These are phyloP conservation scores for Pichia cephalocereana DNA, from an alignment of 805 yeast genomes.

Conservation along the genomic window DNA sequence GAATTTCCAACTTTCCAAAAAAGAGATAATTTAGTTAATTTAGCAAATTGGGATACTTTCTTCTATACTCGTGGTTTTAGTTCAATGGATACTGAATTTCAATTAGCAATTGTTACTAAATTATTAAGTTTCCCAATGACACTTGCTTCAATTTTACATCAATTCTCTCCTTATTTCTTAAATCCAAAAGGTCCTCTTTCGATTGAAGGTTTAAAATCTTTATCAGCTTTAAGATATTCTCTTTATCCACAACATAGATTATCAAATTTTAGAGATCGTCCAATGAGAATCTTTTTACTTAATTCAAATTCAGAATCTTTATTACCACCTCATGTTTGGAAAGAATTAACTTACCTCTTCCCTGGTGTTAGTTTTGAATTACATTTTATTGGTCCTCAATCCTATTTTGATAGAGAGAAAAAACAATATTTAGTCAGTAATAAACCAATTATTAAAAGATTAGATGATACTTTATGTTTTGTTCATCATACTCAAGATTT, in stretches of 20 bases:
- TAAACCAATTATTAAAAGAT: conserved; percentile 61
- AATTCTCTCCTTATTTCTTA: conserved; percentile 73
- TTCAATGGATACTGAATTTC: conserved; percentile 96
- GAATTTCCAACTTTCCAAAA: conserved; percentile 82
- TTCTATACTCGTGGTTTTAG: conserved; percentile 87
- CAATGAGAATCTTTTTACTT: conserved; percentile 78
- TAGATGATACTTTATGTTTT: conserved; percentile 65
- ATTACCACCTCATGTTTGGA: conserved; percentile 93
- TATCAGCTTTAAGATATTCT: conserved; percentile 88
- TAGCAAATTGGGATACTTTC: conserved; percentile 84
- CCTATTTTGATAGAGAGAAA: conserved; percentile 65
- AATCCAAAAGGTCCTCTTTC: conserved; percentile 83
- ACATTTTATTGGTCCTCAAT: conserved; percentile 92
- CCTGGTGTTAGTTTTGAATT: conserved; percentile 78
- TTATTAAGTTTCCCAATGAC: conserved; percentile 91
- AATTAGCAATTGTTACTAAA: conserved; percentile 90
- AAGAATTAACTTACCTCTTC: conserved; percentile 77
- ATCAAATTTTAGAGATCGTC: conserved; percentile 67
- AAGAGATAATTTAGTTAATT: conserved; percentile 64
- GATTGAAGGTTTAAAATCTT: conserved; percentile 84
- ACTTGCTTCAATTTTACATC: conserved; percentile 73
- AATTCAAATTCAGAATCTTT: conserved; percentile 93
- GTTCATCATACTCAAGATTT: conserved; percentile 86
- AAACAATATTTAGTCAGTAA: conserved; percentile 48
- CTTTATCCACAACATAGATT: conserved; percentile 64